phyloP scores from a whole-genome alignment of 768 basidiomycete genomes.

The Naganishia friedmannii region DNA sequence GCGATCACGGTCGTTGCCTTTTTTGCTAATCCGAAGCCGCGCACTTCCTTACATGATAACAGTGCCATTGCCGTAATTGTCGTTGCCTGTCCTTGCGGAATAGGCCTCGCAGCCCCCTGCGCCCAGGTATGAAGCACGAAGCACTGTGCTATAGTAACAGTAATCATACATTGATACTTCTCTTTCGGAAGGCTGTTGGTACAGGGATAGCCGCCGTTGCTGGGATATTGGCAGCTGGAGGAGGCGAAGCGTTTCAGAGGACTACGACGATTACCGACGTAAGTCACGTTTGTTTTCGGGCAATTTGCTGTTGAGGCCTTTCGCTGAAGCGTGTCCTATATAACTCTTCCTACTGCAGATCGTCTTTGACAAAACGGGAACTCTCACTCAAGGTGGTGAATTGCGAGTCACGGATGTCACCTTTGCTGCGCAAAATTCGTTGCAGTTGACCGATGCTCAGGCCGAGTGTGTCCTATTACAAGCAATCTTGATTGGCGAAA shows the following conservation, averaged over 20 bases:
- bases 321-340: background rate
- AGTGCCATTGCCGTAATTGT: too few relatives aligned
- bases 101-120: too few relatives aligned
- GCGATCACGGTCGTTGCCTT: too few relatives aligned
- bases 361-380: slow-evolving; percentile 85
- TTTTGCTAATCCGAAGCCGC: too few relatives aligned
- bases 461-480: background rate
- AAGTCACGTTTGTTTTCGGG: background rate
- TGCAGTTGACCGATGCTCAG: slow-evolving; percentile 10
- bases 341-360: slow-evolving; percentile 43
- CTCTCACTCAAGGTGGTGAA: slow-evolving; percentile 59
- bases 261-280: slow-evolving; percentile 67
- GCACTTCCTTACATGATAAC: too few relatives aligned
- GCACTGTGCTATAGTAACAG: background rate
- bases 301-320: too few relatives aligned
- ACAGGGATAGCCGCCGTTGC: slow-evolving; percentile 72
- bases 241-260: slow-evolving; percentile 85
- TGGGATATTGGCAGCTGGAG: slow-evolving; percentile 79
- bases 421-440: slow-evolving; percentile 11
- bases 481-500: slow-evolving; percentile 58
- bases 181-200: slow-evolving; percentile 61
- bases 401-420: slow-evolving; percentile 58
- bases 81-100: too few relatives aligned
- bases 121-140: too few relatives aligned
- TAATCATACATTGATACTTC: background rate